Base-by-base conservation (phyloP, 75 land plant genomes). In the Selaginella tamariscina region DNA sequence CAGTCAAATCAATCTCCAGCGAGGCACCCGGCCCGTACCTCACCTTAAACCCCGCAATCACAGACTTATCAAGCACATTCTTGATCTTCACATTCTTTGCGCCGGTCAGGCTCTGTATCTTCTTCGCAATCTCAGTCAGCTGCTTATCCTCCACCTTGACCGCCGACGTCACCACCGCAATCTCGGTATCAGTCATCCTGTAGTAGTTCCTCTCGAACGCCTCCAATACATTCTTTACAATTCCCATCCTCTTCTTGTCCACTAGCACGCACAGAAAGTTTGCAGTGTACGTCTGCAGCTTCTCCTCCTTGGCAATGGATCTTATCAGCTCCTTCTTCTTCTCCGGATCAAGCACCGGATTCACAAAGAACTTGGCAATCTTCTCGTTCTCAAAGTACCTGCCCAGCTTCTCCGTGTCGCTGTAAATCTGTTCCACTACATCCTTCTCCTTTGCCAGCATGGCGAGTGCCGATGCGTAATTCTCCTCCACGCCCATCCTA, bases 1-100 rank as follows among this genome's bases (percentile, higher is more conserved):
- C 88, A 65, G 86, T 89, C 91, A 94, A 79, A 67, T 94, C 98
- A 66, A 90, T 84, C 59, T 85, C 31, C 31, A 82, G 86, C 0
- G 96, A 89, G 5, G 87, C 86, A 9, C 74, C 69, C 29, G 63
- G 77, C 22, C 98, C 98, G 56, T 73, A 94, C 66, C 83, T 69
- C 55, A 94, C 73, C 0, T 83, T 80, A 75, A 94, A 90, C 0
- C 98, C 98, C 9, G 96, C 98, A 5, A 94, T 78, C 33, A 94
- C 66, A 1, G 91, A 87, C 0, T 82, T 81, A 32, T 94, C 98
- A 27, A 90, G 79, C 62, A 56, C 83, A 24, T 89, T 94, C 85
- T 94, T 94, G 65, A 94, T 73, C 78, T 82, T 78, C 56, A 94
- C 96, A 70, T 87, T 90, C 88, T 87, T 87, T 15, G 96, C 85